Conservation (phyloP, 495 filamentous ascomycete genomes). For the Podospora pseudocomata region DNA sequence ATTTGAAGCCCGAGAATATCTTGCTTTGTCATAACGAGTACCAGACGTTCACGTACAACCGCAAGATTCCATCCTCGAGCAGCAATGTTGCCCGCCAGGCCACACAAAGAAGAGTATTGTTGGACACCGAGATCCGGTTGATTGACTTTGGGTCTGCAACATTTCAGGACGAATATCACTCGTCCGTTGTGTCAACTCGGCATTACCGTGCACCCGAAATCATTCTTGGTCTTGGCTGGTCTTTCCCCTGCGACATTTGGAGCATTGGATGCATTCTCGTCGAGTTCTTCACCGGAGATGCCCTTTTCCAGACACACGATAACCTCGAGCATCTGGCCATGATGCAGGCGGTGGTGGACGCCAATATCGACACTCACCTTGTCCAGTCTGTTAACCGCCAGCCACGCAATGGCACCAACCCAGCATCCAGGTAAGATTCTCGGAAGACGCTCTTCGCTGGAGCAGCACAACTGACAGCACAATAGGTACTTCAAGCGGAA, state of each 20-base stretch:
- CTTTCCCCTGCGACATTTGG: constrained; percentile 97
- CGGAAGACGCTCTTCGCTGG: background rate
- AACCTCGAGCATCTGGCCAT: constrained; percentile 98
- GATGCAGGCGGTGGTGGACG: constrained; percentile 90
- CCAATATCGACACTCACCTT: constrained; percentile 68
- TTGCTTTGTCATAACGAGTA: constrained; percentile 84
- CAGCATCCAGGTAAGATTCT: constrained; percentile 71
- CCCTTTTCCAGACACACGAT: constrained; percentile 96
- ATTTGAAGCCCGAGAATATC: constrained; percentile 98
- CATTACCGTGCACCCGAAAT: constrained; percentile 98
- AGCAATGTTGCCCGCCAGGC: constrained; percentile 70
- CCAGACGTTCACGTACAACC: constrained; percentile 96
- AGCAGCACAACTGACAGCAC: constrained; percentile 23
- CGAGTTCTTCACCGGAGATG: constrained; percentile 98
- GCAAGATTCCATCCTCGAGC: constrained; percentile 88
- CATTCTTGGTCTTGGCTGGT: constrained; percentile 95
- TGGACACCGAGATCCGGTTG: constrained; percentile 93
- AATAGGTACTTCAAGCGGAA: constrained; percentile 78
- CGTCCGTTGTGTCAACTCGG: constrained; percentile 90
- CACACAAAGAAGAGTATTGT: constrained; percentile 78
- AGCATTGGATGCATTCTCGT: constrained; percentile 98
- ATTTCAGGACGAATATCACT: constrained; percentile 98
- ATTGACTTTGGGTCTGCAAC: constrained; percentile 98
- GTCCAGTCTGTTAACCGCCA: constrained; percentile 69
- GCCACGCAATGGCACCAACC: constrained; percentile 64